Conservation (phyloP, 345 rosid species). For the Garcia nutans region DNA sequence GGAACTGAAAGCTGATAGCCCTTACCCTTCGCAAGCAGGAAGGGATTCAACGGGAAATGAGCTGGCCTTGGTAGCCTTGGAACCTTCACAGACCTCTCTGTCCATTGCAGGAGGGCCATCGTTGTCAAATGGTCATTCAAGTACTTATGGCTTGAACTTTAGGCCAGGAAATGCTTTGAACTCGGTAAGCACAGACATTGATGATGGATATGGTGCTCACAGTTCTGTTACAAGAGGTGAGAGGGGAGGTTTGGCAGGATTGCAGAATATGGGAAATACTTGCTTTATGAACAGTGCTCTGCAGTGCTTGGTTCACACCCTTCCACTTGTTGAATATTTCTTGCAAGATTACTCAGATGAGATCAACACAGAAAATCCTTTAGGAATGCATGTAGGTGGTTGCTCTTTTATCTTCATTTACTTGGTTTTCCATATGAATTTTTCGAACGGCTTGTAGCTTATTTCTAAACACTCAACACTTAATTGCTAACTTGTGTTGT, state of each 20-base stretch:
- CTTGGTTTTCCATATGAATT: slow-evolving; percentile 7
- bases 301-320: slow-evolving; percentile 91
- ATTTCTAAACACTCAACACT: slow-evolving; percentile 3
- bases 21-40: slow-evolving; percentile 41
- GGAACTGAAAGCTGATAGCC: slow-evolving; percentile 54
- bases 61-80: slow-evolving; percentile 67
- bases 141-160: slow-evolving; percentile 38
- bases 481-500: slow-evolving; percentile 33
- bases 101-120: slow-evolving; percentile 85
- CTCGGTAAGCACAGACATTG: slow-evolving; percentile 36
- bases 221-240: slow-evolving; percentile 50
- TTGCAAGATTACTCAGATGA: slow-evolving; percentile 73
- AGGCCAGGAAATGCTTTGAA: slow-evolving; percentile 42
- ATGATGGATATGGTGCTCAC: slow-evolving; percentile 43
- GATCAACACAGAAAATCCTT: slow-evolving; percentile 74
- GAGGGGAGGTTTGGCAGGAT: slow-evolving; percentile 77
- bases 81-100: slow-evolving; percentile 54
- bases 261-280: slow-evolving; percentile 93
- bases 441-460: not conserved
- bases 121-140: slow-evolving; percentile 67
- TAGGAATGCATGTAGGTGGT: slow-evolving; percentile 83
- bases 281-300: slow-evolving; percentile 96
- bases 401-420: slow-evolving; percentile 7
- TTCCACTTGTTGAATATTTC: slow-evolving; percentile 78
- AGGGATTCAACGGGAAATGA: slow-evolving; percentile 67